phyloP scores from a whole-genome alignment of 208 protist species.

The Leptomonas pyrrhocoris region DNA sequence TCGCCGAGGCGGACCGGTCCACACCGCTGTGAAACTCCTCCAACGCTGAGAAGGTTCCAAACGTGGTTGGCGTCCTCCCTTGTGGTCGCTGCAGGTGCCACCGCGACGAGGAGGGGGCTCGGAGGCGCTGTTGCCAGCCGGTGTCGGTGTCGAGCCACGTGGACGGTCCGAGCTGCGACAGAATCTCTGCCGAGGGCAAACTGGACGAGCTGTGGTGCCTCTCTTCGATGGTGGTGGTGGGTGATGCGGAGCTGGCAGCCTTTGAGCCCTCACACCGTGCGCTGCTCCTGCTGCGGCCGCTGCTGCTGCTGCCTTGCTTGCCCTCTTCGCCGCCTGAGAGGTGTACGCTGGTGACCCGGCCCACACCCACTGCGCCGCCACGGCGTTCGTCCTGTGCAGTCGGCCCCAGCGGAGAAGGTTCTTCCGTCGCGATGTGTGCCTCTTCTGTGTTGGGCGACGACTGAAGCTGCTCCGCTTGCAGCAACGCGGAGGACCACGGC shows the following conservation, averaged over 20 bases:
- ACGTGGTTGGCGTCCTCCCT: not conserved
- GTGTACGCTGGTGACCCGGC: not conserved
- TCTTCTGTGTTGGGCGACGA: conserved; percentile 2
- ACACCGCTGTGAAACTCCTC: conserved; percentile 28
- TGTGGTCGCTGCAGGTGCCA: conserved; percentile 12
- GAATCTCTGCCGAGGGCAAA: not conserved
- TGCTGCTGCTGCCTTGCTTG: not conserved
- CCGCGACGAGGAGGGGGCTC: not conserved
- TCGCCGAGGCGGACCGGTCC: not conserved
- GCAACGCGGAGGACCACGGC: conserved; percentile 27
- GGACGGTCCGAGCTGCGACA: not conserved
- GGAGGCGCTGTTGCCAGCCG: not conserved
- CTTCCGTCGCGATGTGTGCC: not conserved
- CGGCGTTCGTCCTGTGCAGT: not conserved
- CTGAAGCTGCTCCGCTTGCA: conserved; percentile 23
- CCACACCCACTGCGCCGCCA: not conserved
- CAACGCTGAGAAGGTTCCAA: conserved; percentile 22
- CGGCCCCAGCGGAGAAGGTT: no score
- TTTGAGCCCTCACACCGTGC: no score
- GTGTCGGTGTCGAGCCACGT: conserved; percentile 11
- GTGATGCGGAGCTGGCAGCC: not conserved
- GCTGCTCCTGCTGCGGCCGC: not conserved
- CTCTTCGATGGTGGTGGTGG: conserved; percentile 4
- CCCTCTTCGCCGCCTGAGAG: not conserved
- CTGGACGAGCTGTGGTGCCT: conserved; percentile 5